phyloP scores from a whole-genome alignment of 2,329 filamentous ascomycete genomes.

The Mycogone perniciosa region DNA sequence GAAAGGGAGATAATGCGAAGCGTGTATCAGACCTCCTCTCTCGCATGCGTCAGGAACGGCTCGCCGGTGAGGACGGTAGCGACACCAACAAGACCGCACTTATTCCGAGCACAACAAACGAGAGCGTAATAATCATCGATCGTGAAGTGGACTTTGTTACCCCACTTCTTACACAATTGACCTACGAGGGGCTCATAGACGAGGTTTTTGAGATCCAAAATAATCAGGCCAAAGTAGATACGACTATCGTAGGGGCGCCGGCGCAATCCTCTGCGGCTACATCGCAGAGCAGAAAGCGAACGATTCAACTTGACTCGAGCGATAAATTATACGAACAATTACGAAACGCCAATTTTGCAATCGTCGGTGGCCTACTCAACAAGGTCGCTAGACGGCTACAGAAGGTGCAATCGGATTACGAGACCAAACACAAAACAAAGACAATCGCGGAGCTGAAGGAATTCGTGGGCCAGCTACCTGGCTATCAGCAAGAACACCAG shows the following conservation, averaged over 20 bases:
- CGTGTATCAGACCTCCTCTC: conserved; percentile 78
- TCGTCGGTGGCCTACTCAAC: conserved; percentile 83
- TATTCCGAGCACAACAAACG: conserved; percentile 78
- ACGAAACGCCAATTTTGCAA: conserved; percentile 89
- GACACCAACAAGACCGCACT: conserved; percentile 59
- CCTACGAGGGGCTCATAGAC: conserved; percentile 93
- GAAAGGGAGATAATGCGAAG: conserved; percentile 92
- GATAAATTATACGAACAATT: conserved; percentile 86
- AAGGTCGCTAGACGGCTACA: conserved; percentile 83
- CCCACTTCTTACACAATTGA: conserved; percentile 85
- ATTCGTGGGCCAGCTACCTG: conserved; percentile 89
- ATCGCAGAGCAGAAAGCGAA: conserved; percentile 65
- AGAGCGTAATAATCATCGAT: conserved; percentile 91
- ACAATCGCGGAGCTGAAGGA: conserved; percentile 87
- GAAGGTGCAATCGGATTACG: conserved; percentile 77
- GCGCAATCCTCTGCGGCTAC: conserved; percentile 54
- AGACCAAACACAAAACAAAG: conserved; percentile 81
- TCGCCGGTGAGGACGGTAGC: conserved; percentile 68
- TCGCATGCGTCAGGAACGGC: conserved; percentile 84
- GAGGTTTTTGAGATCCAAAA: conserved; percentile 88
- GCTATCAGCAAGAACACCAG: conserved; percentile 88
- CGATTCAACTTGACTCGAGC: conserved; percentile 80
- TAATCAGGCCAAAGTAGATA: conserved; percentile 89
- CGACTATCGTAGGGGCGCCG: conserved; percentile 75
- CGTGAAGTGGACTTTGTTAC: conserved; percentile 93